These are phyloP conservation scores for Mycena galopus DNA, from an alignment of 768 basidiomycete genomes.

Conservation along the genomic window DNA sequence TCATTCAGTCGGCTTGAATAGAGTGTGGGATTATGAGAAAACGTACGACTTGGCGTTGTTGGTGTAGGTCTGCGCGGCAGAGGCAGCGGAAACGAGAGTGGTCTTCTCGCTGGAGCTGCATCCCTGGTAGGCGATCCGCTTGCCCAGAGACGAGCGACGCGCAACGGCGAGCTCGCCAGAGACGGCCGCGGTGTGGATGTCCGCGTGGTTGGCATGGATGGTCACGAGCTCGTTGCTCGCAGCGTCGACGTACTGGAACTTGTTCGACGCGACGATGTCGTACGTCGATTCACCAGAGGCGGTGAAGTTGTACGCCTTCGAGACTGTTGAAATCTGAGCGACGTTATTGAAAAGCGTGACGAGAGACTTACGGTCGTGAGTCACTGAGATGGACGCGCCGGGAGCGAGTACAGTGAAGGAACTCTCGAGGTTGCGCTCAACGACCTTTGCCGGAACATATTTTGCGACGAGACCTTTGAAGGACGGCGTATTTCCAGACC, in stretches of 20 bases:
- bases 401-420: slow-evolving; percentile 57
- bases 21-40: too few species aligned
- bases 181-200: slow-evolving; percentile 50
- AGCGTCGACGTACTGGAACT: slow-evolving; percentile 53
- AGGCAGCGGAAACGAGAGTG: too few species aligned
- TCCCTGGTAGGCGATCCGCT: too few species aligned
- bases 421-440: slow-evolving; percentile 33
- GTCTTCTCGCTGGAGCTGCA: too few species aligned
- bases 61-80: too few species aligned
- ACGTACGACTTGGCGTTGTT: too few species aligned
- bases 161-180: slow-evolving; percentile 48
- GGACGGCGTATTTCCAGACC: slow-evolving; percentile 47
- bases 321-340: slow-evolving; percentile 45
- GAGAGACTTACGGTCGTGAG: slow-evolving; percentile 50
- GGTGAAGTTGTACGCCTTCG: slow-evolving; percentile 58
- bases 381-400: slow-evolving; percentile 48
- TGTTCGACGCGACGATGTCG: slow-evolving; percentile 51
- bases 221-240: slow-evolving; percentile 41
- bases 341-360: neutral
- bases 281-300: slow-evolving; percentile 42
- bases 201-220: slow-evolving; percentile 48
- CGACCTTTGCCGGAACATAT: slow-evolving; percentile 50
- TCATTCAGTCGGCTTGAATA: too few species aligned
- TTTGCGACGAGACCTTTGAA: slow-evolving; percentile 58
- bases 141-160: too few species aligned